Evolutionary conservation across 352 stramenopile genomes (phyloP).

Genomic region (Phytopythium chamaehyphon): DNA sequence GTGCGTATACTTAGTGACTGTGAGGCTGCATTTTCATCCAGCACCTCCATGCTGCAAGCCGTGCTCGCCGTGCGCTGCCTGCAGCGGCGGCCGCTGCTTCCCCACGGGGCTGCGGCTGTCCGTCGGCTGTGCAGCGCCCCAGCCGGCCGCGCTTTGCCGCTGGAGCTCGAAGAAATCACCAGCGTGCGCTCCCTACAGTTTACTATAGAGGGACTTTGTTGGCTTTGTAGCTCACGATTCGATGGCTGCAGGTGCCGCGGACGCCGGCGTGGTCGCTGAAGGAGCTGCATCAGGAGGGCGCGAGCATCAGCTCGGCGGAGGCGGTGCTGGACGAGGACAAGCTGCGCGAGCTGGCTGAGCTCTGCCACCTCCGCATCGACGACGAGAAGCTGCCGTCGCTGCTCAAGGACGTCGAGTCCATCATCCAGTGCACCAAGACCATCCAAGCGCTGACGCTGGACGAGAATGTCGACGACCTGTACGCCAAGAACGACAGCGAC

Average conservation of each 20-base stretch:
- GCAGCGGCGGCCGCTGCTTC: constrained; percentile 9
- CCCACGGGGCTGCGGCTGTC: not conserved
- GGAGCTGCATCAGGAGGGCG: constrained; percentile 68
- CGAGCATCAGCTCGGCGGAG: constrained; percentile 30
- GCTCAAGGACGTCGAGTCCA: constrained; percentile 80
- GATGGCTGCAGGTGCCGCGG: constrained; percentile 37
- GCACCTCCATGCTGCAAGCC: no score
- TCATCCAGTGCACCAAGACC: constrained; percentile 86
- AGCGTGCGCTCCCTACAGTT: constrained; percentile 18
- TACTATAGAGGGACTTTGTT: not conserved
- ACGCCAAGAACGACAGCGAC: constrained; percentile 59
- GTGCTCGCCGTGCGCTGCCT: constrained; percentile 11
- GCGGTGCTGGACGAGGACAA: constrained; percentile 60
- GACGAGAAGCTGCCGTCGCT: constrained; percentile 62
- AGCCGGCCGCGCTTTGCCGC: constrained; percentile 17
- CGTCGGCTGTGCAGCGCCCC: constrained; percentile 15
- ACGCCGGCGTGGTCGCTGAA: constrained; percentile 78
- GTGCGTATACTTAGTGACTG: not conserved
- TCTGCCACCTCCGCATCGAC: constrained; percentile 80
- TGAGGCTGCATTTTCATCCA: not conserved
- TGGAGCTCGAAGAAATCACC: constrained; percentile 58
- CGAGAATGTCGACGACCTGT: constrained; percentile 82
- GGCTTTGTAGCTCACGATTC: not conserved
- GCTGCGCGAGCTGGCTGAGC: constrained; percentile 72
- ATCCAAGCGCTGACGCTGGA: constrained; percentile 80